Conservation (phyloP, 75 land plant genomes). For the Isoetes taiwanensis region DNA sequence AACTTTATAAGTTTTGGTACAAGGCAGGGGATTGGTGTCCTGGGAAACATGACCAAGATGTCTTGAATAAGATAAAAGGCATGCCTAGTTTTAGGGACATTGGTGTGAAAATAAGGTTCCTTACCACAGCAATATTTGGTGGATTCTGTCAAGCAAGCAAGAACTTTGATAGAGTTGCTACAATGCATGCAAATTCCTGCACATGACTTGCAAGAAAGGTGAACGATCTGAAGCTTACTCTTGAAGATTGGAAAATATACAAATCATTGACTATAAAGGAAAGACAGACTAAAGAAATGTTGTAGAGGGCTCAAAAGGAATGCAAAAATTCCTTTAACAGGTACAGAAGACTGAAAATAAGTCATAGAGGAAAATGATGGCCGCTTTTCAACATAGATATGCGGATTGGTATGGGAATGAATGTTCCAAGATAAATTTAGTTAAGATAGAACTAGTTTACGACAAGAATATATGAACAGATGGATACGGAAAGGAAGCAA, state of each 20-base stretch:
- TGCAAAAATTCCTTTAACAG: neutral
- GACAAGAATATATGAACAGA: too few species aligned
- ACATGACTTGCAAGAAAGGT: neutral
- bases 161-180: neutral
- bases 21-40: neutral
- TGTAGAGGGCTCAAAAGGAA: neutral
- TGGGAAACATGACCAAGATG: conserved; percentile 2
- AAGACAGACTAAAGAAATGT: neutral
- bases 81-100: neutral
- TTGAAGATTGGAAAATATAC: neutral
- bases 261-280: neutral
- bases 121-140: neutral
- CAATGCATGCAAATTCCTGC: neutral
- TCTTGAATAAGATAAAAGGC: neutral
- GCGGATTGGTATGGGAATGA: too few species aligned
- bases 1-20: conserved; percentile 4
- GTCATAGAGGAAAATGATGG: too few species aligned
- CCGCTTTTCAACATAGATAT: too few species aligned
- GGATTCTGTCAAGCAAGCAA: conserved; percentile 3
- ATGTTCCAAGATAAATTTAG: too few species aligned
- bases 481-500: too few species aligned
- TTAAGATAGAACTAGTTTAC: too few species aligned
- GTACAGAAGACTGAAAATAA: too few species aligned
- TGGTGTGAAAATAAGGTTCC: neutral
- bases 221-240: neutral